Conservation (phyloP, 352 stramenopile genomes). For the Pythium dissimile region DNA sequence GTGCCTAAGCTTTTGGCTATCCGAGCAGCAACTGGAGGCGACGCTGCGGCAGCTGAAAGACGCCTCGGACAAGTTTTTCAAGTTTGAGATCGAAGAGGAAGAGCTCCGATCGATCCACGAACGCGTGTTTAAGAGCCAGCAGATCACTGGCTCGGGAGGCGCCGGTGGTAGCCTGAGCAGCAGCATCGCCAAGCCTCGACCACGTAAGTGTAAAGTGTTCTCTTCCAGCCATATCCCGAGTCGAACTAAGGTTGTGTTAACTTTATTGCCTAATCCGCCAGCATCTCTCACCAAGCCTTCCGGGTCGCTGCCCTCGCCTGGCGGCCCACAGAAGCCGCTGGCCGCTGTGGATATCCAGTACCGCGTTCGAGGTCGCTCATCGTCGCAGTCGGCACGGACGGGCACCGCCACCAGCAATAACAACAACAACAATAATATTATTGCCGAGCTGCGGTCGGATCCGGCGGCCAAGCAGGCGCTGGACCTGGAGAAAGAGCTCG, state of each 20-base stretch:
- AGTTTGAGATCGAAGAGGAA: conserved; percentile 93
- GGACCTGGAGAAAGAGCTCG: conserved; percentile 61
- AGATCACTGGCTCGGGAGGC: background rate
- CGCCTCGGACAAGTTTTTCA: conserved; percentile 85
- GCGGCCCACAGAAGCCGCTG: conserved; percentile 14
- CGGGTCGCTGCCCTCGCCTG: conserved; percentile 13
- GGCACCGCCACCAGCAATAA: background rate
- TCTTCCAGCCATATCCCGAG: background rate
- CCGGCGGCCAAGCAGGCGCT: conserved; percentile 14
- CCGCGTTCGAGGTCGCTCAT: conserved; percentile 49
- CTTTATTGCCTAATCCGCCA: background rate
- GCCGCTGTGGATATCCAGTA: conserved; percentile 53
- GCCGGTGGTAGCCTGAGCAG: background rate
- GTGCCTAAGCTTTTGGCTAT: background rate
- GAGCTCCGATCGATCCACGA: conserved; percentile 78
- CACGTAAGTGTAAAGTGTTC: conserved; percentile 18
- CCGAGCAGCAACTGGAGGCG: conserved; percentile 51
- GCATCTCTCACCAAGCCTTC: conserved; percentile 10
- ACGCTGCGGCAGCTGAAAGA: conserved; percentile 71
- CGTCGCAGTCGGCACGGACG: conserved; percentile 14
- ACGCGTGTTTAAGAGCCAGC: conserved; percentile 40
- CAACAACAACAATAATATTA: conserved; percentile 42
- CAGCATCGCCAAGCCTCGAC: conserved; percentile 24
- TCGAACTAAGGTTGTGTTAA: background rate
- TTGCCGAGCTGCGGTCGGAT: conserved; percentile 8